Base-by-base conservation (phyloP, 2,329 filamentous ascomycete genomes). In the Pseudogymnoascus sp. region DNA sequence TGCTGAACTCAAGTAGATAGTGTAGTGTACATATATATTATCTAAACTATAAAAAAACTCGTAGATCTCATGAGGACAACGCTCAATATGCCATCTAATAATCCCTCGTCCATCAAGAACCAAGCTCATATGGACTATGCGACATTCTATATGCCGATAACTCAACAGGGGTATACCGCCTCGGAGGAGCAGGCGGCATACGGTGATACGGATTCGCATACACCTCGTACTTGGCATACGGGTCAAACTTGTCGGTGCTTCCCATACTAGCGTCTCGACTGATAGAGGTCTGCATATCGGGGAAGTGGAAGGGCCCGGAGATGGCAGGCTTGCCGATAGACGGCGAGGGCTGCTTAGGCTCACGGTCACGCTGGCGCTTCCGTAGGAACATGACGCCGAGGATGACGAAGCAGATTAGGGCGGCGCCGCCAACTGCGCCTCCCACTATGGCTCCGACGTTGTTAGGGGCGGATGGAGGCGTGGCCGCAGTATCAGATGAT, bases 381-480 rank as follows among this genome's bases (percentile, higher is more conserved):
- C 64, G 62, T 11, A 65, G 35, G 55, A 64, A 63, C 28, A 67
- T 60, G 14, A 45, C 28, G 9, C 58, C 65, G 60, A 67, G 58
- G 12, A 64, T 41, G 21, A 65, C 61, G 18, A 65, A 63, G 31
- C 21, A 25, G n/a, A 65, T 55, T 14, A 65, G 38, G 12, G 58
- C 63, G 18, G 61, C n/a, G 23, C 63, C 63, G 9, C 63, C 63
- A 21, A 62, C 21, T 16, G 43, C 43, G 4, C 60, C 60, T 4
- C 60, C 60, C 7, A 65, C 45, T 11, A 65, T 59, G 3, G 62
- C 62, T 11, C 62, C 62, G 18, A 63, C 52, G 43, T 55, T 63
- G 23, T 49, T 60, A 16, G 38, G 16, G 16, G 37, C n/a, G 16
- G 38, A 49, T 28, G 45, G 55, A 49, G 16, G 41, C 11, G 62